These are phyloP conservation scores for Tripterygium wilfordii DNA, from an alignment of 177 flowering plant species.

Conservation along the genomic window DNA sequence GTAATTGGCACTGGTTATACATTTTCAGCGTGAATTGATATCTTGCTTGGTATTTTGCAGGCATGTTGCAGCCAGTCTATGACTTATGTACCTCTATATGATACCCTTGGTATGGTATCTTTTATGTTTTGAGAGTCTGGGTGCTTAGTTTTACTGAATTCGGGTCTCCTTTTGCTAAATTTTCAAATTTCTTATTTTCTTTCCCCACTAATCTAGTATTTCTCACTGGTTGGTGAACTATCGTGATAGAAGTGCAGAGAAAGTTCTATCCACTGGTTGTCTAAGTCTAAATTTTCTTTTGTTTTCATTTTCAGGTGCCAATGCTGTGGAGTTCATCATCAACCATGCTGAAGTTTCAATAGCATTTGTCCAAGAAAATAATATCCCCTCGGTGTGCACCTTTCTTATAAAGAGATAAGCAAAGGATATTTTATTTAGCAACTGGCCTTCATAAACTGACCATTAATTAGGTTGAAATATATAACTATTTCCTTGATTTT, in stretches of 20 bases:
- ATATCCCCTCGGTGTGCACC: constrained; percentile 69
- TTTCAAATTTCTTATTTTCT: too few relatives aligned
- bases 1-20: neutral
- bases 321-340: constrained; percentile 93
- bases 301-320: constrained; percentile 52
- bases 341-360: constrained; percentile 94
- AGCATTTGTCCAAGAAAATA: constrained; percentile 81
- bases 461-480: neutral
- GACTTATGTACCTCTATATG: constrained; percentile 89
- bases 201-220: too few relatives aligned
- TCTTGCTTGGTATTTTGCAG: constrained; percentile 33
- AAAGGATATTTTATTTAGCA: too few relatives aligned
- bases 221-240: too few relatives aligned
- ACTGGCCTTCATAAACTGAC: too few relatives aligned
- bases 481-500: neutral
- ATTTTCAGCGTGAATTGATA: too few relatives aligned
- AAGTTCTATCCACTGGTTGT: too few relatives aligned
- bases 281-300: too few relatives aligned
- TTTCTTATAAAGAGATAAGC: too few relatives aligned
- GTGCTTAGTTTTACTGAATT: neutral
- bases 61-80: constrained; percentile 83
- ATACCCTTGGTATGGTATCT: constrained; percentile 63
- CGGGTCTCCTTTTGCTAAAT: too few relatives aligned
- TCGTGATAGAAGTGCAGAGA: too few relatives aligned
- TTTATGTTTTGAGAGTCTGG: neutral